A percentile compares a stretch with the other conserved stretches of the same genome.
Evolutionary conservation across 345 rosid species (phyloP).

Genomic region (Aquilaria sinensis): DNA sequence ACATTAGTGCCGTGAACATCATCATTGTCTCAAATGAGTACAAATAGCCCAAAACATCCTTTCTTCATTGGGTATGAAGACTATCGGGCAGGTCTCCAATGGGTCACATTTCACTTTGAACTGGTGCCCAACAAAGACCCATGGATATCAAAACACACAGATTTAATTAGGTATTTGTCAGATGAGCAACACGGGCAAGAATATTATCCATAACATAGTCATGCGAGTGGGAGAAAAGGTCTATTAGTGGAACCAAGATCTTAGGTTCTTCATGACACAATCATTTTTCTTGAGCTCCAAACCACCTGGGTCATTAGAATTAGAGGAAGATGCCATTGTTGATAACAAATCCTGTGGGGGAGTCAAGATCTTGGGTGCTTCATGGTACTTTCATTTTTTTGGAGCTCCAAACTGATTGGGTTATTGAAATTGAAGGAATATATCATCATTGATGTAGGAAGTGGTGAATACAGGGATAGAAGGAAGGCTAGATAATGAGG

Average conservation of each 20-base stretch:
- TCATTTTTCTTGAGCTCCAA: too few species aligned
- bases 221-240: constrained; percentile 25
- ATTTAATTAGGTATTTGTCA: constrained; percentile 21
- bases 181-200: constrained; percentile 40
- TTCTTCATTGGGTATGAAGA: constrained; percentile 31
- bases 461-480: constrained; percentile 19
- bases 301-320: too few species aligned
- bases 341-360: constrained; percentile 1
- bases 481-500: constrained; percentile 24
- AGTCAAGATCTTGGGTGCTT: constrained; percentile 21
- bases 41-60: constrained; percentile 28
- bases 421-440: constrained; percentile 11
- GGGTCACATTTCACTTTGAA: constrained; percentile 23
- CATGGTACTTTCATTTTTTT: constrained; percentile 34
- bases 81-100: constrained; percentile 30
- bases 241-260: not conserved
- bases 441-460: constrained; percentile 13
- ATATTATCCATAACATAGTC: constrained; percentile 19
- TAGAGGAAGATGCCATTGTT: too few species aligned
- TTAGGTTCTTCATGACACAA: too few species aligned
- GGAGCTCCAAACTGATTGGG: constrained; percentile 37
- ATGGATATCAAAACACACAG: constrained; percentile 29
- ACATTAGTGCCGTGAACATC: constrained; percentile 19
- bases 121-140: constrained; percentile 16
- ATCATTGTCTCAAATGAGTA: constrained; percentile 36